Evolutionary conservation across 257 asterid genomes (phyloP), one percentile per base, ranked within the genome.

Genomic region (Anisodus tanguticus): DNA sequence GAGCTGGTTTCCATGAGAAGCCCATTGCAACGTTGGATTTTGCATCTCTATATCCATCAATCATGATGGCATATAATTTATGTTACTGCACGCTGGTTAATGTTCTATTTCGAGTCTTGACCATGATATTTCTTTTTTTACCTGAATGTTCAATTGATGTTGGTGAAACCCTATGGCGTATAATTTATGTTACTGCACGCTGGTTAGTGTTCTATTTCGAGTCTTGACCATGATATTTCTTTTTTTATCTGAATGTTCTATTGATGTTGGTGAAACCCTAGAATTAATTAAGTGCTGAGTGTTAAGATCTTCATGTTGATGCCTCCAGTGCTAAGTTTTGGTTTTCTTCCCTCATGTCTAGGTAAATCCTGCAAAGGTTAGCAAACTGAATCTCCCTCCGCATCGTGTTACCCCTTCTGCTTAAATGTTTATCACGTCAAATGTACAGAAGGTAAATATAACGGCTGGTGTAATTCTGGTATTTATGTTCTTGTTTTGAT

Each of bases 11-110:
- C 88, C 95, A 91, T 63, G 99, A 94, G 90, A 97, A 95, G 91
- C 99, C 99, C 71, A 93, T 97, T 88, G 99, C 99, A 31, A 97
- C 99, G 3, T 92, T 97, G 87, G 99, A 97, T 93, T 97, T 97
- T 90, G 99, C 99, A 85, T 97, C 99, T 87, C 89, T 97, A 41
- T 97, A 97, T 89, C 99, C 99, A 49, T 97, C 99, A 63, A 95
- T 97, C 85, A 97, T 97, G 98, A 97, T 97, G 99, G 98, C 99
- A 84, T 95, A 97, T 90, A 97, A 97, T 88, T 87, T 97, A 87
- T 97, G 99, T 89, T 97, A 94, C 81, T 97, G 99, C 88, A 92
- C 99, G 9, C 89, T 97, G 95, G 99, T 97, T 90, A 89, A 67
- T 9, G 67, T 80, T 43, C 86, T 84, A 79, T 67, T 35, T 72